Conservation (phyloP, 345 rosid species). For the Eucalyptus virginea region DNA sequence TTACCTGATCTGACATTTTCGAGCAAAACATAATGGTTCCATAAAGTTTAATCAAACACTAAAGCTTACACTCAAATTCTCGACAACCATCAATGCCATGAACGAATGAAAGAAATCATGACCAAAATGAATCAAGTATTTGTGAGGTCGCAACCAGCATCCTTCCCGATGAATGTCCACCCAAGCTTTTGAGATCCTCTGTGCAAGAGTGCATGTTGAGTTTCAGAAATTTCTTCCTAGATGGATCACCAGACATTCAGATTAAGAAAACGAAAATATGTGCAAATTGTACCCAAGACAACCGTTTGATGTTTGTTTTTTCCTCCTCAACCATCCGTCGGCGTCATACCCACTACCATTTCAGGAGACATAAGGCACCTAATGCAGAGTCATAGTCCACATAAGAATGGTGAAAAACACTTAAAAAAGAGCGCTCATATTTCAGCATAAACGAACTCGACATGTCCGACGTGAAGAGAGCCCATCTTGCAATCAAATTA, state of each 20-base stretch:
- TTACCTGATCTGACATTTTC: neutral
- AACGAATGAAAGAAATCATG: neutral
- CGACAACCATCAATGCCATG: neutral
- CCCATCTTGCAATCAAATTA: neutral
- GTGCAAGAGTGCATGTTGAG: neutral
- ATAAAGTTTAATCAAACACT: neutral
- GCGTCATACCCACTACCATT: neutral
- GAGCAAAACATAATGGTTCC: neutral
- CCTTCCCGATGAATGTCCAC: neutral
- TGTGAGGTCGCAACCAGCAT: neutral
- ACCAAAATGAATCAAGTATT: neutral
- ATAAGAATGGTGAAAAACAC: neutral
- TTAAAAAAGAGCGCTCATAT: neutral
- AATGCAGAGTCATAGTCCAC: neutral
- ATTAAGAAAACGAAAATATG: neutral
- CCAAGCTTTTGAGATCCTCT: neutral
- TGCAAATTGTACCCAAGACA: neutral
- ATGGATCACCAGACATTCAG: neutral
- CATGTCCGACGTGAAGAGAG: neutral
- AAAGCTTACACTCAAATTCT: neutral
- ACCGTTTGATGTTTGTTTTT: neutral
- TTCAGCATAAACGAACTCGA: neutral
- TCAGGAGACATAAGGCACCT: neutral
- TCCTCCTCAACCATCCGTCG: neutral
- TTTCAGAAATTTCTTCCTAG: neutral